A percentile compares a stretch with the other conserved stretches of the same genome.
Evolutionary conservation across 169 alveolate genomes (phyloP).

Genomic region (Plasmodium yoelii): DNA sequence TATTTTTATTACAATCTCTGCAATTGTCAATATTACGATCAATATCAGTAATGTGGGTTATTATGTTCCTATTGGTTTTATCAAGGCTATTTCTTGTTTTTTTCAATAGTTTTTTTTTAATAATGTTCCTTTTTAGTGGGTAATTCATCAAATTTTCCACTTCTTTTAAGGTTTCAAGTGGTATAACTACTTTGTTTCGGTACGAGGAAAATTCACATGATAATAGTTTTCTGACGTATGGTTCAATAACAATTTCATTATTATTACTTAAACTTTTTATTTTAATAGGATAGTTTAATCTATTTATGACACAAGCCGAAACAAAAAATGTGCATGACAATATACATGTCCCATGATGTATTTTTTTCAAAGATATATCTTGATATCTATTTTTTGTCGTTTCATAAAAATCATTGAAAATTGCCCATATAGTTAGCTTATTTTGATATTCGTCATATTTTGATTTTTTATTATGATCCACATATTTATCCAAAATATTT

Average conservation of each 20-base stretch:
- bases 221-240: slow-evolving; percentile 48
- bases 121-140: slow-evolving; percentile 57
- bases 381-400: slow-evolving; percentile 71
- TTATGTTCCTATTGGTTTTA: background rate
- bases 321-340: slow-evolving; percentile 68
- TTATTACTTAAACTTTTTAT: slow-evolving; percentile 57
- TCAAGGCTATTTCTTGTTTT: slow-evolving; percentile 26
- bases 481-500: background rate
- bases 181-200: slow-evolving; percentile 43
- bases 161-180: slow-evolving; percentile 63
- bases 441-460: slow-evolving; percentile 59
- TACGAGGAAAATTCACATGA: slow-evolving; percentile 57
- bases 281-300: slow-evolving; percentile 66
- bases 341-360: slow-evolving; percentile 63
- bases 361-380: slow-evolving; percentile 61
- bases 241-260: slow-evolving; percentile 48
- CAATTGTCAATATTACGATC: background rate
- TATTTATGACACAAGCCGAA: slow-evolving; percentile 67
- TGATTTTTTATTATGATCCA: slow-evolving; percentile 18
- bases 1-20: background rate
- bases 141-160: slow-evolving; percentile 61
- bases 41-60: background rate
- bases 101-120: slow-evolving; percentile 24
- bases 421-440: slow-evolving; percentile 71
- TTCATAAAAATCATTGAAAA: slow-evolving; percentile 70